Evolutionary conservation across 495 filamentous ascomycete genomes (phyloP).

Genomic region (Trichodelitschia bisporula): DNA sequence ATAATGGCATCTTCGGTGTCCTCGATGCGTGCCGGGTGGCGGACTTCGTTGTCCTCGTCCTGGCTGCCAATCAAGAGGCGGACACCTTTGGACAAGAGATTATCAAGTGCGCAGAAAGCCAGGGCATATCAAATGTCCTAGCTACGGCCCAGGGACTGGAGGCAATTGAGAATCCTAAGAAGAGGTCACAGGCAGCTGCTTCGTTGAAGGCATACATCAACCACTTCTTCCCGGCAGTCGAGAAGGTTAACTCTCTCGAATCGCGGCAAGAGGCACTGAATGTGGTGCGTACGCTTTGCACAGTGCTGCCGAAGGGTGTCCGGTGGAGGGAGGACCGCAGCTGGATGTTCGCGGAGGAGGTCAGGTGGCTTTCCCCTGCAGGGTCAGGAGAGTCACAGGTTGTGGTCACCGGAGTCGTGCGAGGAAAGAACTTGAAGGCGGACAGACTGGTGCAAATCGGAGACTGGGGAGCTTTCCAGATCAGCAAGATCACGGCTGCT

Average conservation of each 20-base stretch:
- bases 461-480: conserved; percentile 88
- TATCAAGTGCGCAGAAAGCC: conserved; percentile 64
- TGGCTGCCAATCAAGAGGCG: conserved; percentile 62
- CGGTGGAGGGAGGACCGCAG: conserved; percentile 82
- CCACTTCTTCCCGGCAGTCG: conserved; percentile 74
- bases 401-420: conserved; percentile 62
- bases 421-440: conserved; percentile 68
- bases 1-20: conserved; percentile 37
- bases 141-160: conserved; percentile 54
- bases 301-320: conserved; percentile 70
- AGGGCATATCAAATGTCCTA: conserved; percentile 73
- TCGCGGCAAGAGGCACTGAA: conserved; percentile 74
- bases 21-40: conserved; percentile 73
- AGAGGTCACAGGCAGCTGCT: conserved; percentile 41
- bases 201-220: conserved; percentile 77
- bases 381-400: no score
- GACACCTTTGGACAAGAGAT: conserved; percentile 61
- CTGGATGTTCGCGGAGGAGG: conserved; percentile 77
- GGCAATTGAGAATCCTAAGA: conserved; percentile 51
- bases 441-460: conserved; percentile 77
- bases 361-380: conserved; percentile 43
- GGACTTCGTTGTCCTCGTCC: conserved; percentile 66
- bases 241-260: conserved; percentile 70
- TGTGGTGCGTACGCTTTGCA: conserved; percentile 71
- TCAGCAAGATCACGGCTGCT: conserved; percentile 61